Base-by-base conservation (phyloP, 805 yeast species). In the Starmerella potacharoeniae region DNA sequence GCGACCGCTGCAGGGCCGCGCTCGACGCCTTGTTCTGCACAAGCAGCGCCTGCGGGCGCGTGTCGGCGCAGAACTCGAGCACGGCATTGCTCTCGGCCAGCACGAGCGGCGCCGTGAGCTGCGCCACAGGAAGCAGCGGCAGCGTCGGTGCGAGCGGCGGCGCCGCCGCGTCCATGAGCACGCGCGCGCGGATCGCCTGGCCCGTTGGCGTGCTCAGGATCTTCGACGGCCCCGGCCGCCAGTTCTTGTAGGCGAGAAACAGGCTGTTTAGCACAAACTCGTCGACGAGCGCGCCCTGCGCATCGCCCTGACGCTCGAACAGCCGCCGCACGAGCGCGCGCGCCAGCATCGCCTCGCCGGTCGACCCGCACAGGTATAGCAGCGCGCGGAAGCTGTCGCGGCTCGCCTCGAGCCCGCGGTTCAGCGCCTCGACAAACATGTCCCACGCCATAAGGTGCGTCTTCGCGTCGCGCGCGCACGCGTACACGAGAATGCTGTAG, bases 21-120 rank as follows among this genome's bases (percentile, higher is more conserved):
- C 45, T 29, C 10, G 79, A 76, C 14, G 82, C 71, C 6, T 74
- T 65, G 29, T 73, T 71, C 1, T 62, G 62, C 9, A 53, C 58
- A 34, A 71, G 74, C 10, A 84, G 68, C 31, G 71, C 68, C 0
- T 68, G 62, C 0, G 83, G 82, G 46, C 71, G 67, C 36, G 67
- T 64, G 22, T 76, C 66, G 29, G 79, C 56, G 13, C 79, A 70
- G 62, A 75, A 81, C 1, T 77, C 75, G 82, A 95, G 79, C 6
- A 91, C 55, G 0, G 97, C 97, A 56, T 80, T 75, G 0, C 91
- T 80, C 68, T 91, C 97, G 0, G 83, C 81, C 44, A 84, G 53
- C 1, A 86, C 69, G 76, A 28, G 72, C 64, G 13, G 66, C 58
- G 3, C 71, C 58, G 1, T 61, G 8, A 85, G 65, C 8, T 73